A percentile compares a stretch with the other conserved stretches of the same genome.
Conservation (phyloP, 306 rosid genomes). For the Chamaecrista fasciculata region DNA sequence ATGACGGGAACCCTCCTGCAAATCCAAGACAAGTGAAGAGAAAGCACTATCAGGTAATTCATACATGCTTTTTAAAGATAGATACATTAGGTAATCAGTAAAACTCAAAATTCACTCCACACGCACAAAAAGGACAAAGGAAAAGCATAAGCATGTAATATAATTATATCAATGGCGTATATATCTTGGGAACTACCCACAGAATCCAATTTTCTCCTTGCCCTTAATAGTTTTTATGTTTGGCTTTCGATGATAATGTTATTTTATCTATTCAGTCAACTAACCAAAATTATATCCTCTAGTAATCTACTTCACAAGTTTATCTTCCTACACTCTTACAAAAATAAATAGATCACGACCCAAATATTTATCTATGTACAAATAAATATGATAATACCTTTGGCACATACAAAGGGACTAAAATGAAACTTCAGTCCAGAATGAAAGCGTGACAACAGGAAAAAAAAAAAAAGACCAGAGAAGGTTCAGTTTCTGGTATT, state of each 20-base stretch:
- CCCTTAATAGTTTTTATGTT: too few species aligned
- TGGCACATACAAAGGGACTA: not conserved
- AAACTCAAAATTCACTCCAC: too few species aligned
- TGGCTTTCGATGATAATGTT: too few species aligned
- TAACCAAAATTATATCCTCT: not conserved
- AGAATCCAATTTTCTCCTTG: too few species aligned
- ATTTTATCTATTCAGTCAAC: not conserved
- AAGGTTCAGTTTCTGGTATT: not conserved
- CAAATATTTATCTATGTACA: not conserved
- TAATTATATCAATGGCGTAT: too few species aligned
- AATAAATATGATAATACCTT: not conserved
- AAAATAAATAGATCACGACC: not conserved
- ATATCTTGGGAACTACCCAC: too few species aligned
- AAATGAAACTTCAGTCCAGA: not conserved
- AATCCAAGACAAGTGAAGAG: slow-evolving; percentile 3
- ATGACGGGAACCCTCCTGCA: slow-evolving; percentile 34
- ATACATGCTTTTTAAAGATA: not conserved
- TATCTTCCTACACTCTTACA: not conserved
- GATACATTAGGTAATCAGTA: too few species aligned
- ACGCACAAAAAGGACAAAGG: too few species aligned
- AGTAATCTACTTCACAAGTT: not conserved
- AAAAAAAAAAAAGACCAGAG: not conserved
- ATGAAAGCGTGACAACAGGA: not conserved
- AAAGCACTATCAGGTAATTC: not conserved
- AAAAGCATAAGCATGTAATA: not conserved